A percentile compares a stretch with the other conserved stretches of the same genome.
These are phyloP conservation scores for Eleusine coracana DNA, from an alignment of 176 grass and related monocot species.

Conservation along the genomic window DNA sequence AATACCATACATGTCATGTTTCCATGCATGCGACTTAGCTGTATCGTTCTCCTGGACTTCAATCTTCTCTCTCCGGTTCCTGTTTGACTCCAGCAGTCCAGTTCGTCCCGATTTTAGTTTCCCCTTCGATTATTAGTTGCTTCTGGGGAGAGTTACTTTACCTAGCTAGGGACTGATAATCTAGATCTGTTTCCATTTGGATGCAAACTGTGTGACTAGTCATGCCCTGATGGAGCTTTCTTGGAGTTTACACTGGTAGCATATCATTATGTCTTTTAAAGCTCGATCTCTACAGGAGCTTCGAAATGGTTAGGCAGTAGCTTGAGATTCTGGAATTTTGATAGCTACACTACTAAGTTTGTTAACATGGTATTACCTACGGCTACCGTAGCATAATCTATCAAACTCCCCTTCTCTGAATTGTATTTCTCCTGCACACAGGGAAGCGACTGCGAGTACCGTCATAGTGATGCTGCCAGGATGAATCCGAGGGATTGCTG, in stretches of 20 bases:
- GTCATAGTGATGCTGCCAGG: slow-evolving; percentile 69
- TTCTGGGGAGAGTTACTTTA: neutral
- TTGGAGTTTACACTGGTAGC: neutral
- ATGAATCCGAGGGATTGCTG: slow-evolving; percentile 72
- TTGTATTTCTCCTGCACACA: slow-evolving; percentile 32
- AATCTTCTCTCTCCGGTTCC: neutral
- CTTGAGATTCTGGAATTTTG: neutral
- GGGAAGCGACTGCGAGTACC: slow-evolving; percentile 65
- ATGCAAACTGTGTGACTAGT: neutral
- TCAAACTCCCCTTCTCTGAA: slow-evolving; percentile 6
- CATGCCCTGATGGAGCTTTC: neutral
- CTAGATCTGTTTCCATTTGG: neutral
- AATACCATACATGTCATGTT: neutral
- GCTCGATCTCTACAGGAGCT: neutral
- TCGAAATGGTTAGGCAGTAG: neutral
- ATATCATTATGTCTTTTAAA: neutral
- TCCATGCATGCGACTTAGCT: no score
- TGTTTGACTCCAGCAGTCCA: neutral
- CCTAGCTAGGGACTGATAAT: neutral
- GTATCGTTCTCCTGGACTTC: neutral
- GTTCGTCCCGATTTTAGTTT: neutral
- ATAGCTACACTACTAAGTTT: neutral
- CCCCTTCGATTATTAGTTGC: neutral
- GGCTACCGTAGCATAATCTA: neutral
- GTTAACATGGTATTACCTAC: neutral